Conservation (phyloP, 2,329 filamentous ascomycete species). For the Aspergillus ochraceoroseus region DNA sequence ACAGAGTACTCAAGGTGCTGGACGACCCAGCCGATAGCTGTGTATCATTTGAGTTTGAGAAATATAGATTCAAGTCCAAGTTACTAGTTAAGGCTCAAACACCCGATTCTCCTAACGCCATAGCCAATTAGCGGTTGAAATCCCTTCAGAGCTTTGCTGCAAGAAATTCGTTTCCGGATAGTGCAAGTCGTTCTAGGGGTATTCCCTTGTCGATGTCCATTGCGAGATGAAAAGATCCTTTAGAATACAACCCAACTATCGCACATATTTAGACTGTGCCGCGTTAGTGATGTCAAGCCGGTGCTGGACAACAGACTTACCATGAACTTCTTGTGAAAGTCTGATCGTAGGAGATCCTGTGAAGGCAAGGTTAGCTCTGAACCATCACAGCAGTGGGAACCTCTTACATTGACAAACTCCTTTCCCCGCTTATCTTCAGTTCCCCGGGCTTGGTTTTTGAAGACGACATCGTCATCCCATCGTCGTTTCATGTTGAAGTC, state of each 20-base stretch:
- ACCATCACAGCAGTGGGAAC: neutral
- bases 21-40: too few relatives aligned
- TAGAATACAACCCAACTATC: conserved; percentile 34
- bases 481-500: conserved; percentile 81
- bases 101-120: too few relatives aligned
- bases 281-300: neutral
- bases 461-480: conserved; percentile 98
- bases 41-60: too few relatives aligned
- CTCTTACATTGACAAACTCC: conserved; percentile 88
- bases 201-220: neutral
- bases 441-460: conserved; percentile 95
- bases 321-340: conserved; percentile 99
- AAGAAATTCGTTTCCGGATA: neutral
- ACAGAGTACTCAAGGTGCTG: too few relatives aligned
- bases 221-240: neutral
- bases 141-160: too few relatives aligned
- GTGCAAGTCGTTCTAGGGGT: neutral
- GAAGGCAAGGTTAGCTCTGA: neutral
- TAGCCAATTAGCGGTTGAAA: too few relatives aligned
- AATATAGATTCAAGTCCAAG: too few relatives aligned
- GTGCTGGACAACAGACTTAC: conserved; percentile 32
- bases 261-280: conserved; percentile 47
- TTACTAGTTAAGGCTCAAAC: too few relatives aligned
- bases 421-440: conserved; percentile 89
- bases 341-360: conserved; percentile 80